phyloP scores from a whole-genome alignment of 2,329 filamentous ascomycete species.

The Chrysoporthe deuterocubensis region DNA sequence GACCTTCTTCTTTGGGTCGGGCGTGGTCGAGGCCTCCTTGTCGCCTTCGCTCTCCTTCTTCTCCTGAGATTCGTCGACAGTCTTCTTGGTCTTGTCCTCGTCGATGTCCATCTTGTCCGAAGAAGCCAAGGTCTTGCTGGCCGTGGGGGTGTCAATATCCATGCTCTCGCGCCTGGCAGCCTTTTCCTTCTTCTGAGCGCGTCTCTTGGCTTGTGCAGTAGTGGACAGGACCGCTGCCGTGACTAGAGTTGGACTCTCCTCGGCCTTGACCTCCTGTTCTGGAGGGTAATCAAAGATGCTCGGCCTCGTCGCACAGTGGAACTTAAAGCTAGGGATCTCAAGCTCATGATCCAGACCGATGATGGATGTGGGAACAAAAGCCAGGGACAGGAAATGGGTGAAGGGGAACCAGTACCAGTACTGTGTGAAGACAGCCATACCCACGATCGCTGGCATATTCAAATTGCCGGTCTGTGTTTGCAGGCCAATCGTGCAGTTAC shows the following conservation, averaged over 20 bases:
- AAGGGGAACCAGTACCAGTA: conserved; percentile 99
- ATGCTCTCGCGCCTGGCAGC: conserved; percentile 90
- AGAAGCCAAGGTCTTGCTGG: conserved; percentile 59
- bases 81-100: conserved; percentile 60
- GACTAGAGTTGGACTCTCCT: conserved; percentile 91
- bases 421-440: conserved; percentile 97
- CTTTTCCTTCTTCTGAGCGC: conserved; percentile 91
- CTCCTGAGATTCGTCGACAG: conserved; percentile 58
- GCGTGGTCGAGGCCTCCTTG: conserved; percentile 57
- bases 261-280: conserved; percentile 91
- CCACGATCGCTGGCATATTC: conserved; percentile 97
- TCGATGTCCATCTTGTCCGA: conserved; percentile 90
- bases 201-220: conserved; percentile 93
- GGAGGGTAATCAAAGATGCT: conserved; percentile 98
- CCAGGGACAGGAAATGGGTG: conserved; percentile 93
- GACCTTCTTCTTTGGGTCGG: conserved; percentile 79
- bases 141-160: conserved; percentile 85
- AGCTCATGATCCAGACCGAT: conserved; percentile 94
- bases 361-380: conserved; percentile 95
- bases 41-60: conserved; percentile 64
- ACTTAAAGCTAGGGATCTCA: conserved; percentile 91
- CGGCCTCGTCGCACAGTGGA: conserved; percentile 91
- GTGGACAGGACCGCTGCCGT: conserved; percentile 96
- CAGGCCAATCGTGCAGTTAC: conserved; percentile 97
- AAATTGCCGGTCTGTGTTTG: conserved; percentile 98